Base-by-base conservation (phyloP, 768 basidiomycete species). In the Coprinopsis strossmayeri region DNA sequence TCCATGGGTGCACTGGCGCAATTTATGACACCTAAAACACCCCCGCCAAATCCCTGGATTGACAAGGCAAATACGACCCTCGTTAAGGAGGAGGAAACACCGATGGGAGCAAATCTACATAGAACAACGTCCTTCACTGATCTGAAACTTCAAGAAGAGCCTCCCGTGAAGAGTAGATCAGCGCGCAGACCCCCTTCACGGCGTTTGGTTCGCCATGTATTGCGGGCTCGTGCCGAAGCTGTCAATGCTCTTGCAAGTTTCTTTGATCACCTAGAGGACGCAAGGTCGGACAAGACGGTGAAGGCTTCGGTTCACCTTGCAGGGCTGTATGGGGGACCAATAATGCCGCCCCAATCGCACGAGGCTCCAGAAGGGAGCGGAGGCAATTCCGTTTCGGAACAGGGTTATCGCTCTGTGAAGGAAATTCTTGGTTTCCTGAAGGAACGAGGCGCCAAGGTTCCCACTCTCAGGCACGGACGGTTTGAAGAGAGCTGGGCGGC, bases 201-300 rank as follows among this genome's bases (percentile, higher is more conserved):
- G 38, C 79, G 83, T 38, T 79, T 96, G 50, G 82, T 97, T 57
- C 87, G 90, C 17, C 91, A 96, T 65, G 87, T 96, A 49, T 71
- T 97, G 45, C 77, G 88, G 15, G 84, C 87, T 21, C 84, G 94
- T n/a, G 77, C 83, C 3, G 82, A 91, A 61, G 91, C 92, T 13
- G 78, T 84, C 28, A 80, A 82, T 51, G 81, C 82, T 4, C 77
- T 97, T 15, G 83, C 84, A 15, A 66, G 67, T 45, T 84, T 90
- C 61, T 79, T 95, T 50, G 75, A 79, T 28, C 75, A 84, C 47
- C 67, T 94, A 50, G 78, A 72, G 51, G 67, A 56, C 49, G 53
- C 54, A 40, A 63, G 64, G 37, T 56, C 46, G 41, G 65, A 64
- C 42, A 73, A 62, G 63, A 72, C 62, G 64, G 70, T 69, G 42